Percentiles rank a stretch among this genome's conserved stretches.
These are phyloP conservation scores for Begonia fuchsioides DNA, from an alignment of 306 rosid genomes.

Conservation along the genomic window DNA sequence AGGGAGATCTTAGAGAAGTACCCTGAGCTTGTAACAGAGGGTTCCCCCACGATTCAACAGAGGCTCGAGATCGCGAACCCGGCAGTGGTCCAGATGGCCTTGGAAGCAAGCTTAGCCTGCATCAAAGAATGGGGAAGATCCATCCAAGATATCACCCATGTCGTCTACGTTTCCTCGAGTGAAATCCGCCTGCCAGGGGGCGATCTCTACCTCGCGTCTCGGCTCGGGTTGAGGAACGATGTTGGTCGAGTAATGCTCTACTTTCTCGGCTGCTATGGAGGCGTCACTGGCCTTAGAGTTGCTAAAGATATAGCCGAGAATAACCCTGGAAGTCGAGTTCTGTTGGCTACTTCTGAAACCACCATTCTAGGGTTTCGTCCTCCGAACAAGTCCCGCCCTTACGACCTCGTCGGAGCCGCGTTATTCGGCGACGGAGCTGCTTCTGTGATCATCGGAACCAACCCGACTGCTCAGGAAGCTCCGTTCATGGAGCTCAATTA, in stretches of 20 bases:
- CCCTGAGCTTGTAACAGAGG: constrained; percentile 79
- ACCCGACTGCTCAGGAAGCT: constrained; percentile 41
- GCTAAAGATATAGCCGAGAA: constrained; percentile 96
- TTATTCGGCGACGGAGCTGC: constrained; percentile 96
- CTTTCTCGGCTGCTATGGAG: constrained; percentile 88
- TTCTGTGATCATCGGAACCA: constrained; percentile 58
- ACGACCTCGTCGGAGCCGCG: constrained; percentile 97
- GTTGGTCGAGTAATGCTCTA: constrained; percentile 72
- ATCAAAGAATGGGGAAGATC: constrained; percentile 87
- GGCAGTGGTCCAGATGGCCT: constrained; percentile 82
- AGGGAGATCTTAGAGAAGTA: constrained; percentile 81
- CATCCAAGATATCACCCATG: constrained; percentile 58
- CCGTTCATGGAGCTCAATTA: constrained; percentile 80
- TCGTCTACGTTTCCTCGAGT: constrained; percentile 79
- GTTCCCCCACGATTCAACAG: constrained; percentile 67
- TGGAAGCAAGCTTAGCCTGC: constrained; percentile 64
- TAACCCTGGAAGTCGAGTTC: constrained; percentile 64
- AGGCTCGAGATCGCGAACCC: constrained; percentile 80
- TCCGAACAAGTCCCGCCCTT: constrained; percentile 67
- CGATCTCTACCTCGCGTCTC: constrained; percentile 65
- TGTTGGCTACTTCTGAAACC: constrained; percentile 76
- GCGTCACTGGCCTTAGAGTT: constrained; percentile 78
- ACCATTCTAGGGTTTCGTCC: constrained; percentile 89
- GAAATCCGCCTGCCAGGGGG: constrained; percentile 89
- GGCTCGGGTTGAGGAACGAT: constrained; percentile 53